These are phyloP conservation scores for Glycine latifolia DNA, from an alignment of 306 rosid species.

Conservation along the genomic window DNA sequence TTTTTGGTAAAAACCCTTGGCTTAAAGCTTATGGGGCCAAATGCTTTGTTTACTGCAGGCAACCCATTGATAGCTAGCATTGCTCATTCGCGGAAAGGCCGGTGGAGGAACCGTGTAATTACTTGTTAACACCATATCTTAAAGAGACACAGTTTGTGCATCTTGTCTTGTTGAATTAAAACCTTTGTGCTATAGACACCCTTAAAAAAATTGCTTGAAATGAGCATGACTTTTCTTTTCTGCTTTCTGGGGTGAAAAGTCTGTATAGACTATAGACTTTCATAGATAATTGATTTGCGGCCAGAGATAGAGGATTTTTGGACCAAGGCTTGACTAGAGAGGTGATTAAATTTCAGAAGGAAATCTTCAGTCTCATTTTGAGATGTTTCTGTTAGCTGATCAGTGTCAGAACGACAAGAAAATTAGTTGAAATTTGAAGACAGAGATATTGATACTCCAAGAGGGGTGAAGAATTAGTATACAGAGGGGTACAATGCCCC, in stretches of 20 bases:
- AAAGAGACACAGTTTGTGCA: slow-evolving; percentile 26
- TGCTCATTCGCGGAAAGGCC: slow-evolving; percentile 66
- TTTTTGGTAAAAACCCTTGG: slow-evolving; percentile 67
- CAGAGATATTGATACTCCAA: slow-evolving; percentile 27
- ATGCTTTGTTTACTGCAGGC: slow-evolving; percentile 55
- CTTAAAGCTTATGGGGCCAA: slow-evolving; percentile 75
- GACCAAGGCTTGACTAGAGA: slow-evolving; percentile 17
- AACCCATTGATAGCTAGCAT: slow-evolving; percentile 59
- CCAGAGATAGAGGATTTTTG: slow-evolving; percentile 24
- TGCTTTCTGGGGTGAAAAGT: slow-evolving; percentile 31
- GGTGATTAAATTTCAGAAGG: slow-evolving; percentile 19
- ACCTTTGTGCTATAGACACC: slow-evolving; percentile 28
- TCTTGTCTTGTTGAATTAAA: slow-evolving; percentile 10
- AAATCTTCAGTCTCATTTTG: slow-evolving; percentile 36
- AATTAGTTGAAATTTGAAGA: slow-evolving; percentile 34
- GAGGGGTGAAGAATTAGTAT: slow-evolving; percentile 35
- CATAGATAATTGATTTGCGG: slow-evolving; percentile 43
- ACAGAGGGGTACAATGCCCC: slow-evolving; percentile 21
- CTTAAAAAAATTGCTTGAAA: slow-evolving; percentile 5
- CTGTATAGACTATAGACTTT: slow-evolving; percentile 40
- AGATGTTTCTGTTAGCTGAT: slow-evolving; percentile 35
- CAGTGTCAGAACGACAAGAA: slow-evolving; percentile 43
- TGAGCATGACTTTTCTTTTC: slow-evolving; percentile 32
- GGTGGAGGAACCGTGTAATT: slow-evolving; percentile 60
- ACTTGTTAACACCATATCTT: slow-evolving; percentile 44